Evolutionary conservation across 495 filamentous ascomycete species (phyloP).

Genomic region (Daldinia grandis): DNA sequence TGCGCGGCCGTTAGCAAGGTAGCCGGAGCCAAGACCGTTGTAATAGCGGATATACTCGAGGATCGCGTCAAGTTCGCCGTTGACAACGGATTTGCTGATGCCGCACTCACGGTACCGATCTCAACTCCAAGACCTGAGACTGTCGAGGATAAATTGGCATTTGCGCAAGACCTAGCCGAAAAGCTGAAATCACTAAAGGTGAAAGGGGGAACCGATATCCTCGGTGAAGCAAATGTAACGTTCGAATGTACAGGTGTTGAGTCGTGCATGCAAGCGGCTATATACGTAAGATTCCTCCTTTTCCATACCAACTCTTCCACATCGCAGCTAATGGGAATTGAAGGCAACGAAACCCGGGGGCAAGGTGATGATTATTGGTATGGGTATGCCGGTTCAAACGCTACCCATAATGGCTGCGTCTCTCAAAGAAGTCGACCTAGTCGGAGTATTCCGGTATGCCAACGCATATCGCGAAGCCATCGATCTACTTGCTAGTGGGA

Average conservation of each 20-base stretch:
- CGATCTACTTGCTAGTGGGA: constrained; percentile 69
- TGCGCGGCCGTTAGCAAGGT: constrained; percentile 73
- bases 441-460: constrained; percentile 91
- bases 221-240: constrained; percentile 76
- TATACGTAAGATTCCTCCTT: constrained; percentile 66
- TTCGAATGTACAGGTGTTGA: constrained; percentile 95
- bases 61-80: constrained; percentile 77
- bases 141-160: constrained; percentile 66
- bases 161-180: constrained; percentile 68
- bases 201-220: constrained; percentile 30
- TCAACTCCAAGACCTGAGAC: constrained; percentile 56
- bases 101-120: constrained; percentile 66
- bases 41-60: constrained; percentile 82
- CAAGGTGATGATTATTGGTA: constrained; percentile 87
- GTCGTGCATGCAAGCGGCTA: constrained; percentile 83
- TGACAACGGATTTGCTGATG: constrained; percentile 72
- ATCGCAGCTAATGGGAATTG: constrained; percentile 14
- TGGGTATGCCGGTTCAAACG: constrained; percentile 89
- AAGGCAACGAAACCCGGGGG: constrained; percentile 78
- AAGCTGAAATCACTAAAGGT: constrained; percentile 53
- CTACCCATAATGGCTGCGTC: constrained; percentile 86
- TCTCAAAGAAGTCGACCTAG: constrained; percentile 88
- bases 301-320: background rate
- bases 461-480: constrained; percentile 83
- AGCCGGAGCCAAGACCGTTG: constrained; percentile 64